phyloP scores from a whole-genome alignment of 2,329 filamentous ascomycete genomes.

The Dryadomyces quercus-mongolicae region DNA sequence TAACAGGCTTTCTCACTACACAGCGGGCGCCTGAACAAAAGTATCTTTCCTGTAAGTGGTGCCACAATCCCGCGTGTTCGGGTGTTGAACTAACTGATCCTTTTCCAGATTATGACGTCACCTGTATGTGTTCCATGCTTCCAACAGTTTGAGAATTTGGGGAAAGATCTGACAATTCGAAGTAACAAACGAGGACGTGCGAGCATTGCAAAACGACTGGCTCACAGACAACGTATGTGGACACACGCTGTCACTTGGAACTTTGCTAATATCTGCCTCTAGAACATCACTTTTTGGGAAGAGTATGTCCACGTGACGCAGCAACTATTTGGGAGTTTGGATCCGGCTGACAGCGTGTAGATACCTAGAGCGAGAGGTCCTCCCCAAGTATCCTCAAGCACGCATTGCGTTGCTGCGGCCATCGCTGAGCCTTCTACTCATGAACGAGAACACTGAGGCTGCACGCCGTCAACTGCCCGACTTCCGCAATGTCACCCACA shows the following conservation, averaged over 20 bases:
- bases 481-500: constrained; percentile 71
- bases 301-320: constrained; percentile 43
- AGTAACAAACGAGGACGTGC: constrained; percentile 86
- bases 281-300: constrained; percentile 98
- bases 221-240: constrained; percentile 77
- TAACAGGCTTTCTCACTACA: constrained; percentile 10
- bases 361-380: constrained; percentile 81
- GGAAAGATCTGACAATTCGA: background rate
- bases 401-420: constrained; percentile 85
- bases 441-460: constrained; percentile 40
- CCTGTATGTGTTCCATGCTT: constrained; percentile 3
- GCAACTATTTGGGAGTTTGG: background rate
- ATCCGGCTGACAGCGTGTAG: constrained; percentile 21
- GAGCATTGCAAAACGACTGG: constrained; percentile 85
- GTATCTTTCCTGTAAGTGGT: constrained; percentile 22
- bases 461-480: constrained; percentile 46
- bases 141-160: no score
- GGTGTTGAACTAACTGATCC: background rate
- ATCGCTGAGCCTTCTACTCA: constrained; percentile 86
- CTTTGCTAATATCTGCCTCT: background rate
- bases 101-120: constrained; percentile 26
- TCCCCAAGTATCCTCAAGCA: constrained; percentile 66
- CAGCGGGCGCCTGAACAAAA: constrained; percentile 25
- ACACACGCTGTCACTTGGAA: no score
- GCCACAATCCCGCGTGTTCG: background rate